Evolutionary conservation across 2,329 filamentous ascomycete species (phyloP).

Genomic region (Aspergillus tubingensis): DNA sequence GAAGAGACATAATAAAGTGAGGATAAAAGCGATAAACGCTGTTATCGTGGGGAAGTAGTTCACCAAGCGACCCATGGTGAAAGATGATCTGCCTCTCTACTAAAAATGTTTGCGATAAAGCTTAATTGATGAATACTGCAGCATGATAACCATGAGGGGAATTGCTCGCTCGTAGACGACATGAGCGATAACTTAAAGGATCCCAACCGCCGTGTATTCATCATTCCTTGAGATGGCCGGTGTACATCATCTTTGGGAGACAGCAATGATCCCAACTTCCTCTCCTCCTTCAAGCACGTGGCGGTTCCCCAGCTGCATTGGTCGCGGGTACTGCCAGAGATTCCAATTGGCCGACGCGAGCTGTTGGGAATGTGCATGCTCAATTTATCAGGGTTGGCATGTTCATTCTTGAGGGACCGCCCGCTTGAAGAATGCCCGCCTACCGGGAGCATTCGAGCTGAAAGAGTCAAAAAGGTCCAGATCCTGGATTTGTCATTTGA

Average conservation of each 20-base stretch:
- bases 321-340: not conserved
- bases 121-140: not conserved
- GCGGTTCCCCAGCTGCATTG: not conserved
- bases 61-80: slow-evolving; percentile 17
- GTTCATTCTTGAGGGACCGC: not conserved
- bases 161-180: not conserved
- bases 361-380: not conserved
- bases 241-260: not conserved
- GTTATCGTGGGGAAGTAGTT: slow-evolving; percentile 52
- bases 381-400: not conserved
- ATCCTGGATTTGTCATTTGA: not conserved
- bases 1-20: slow-evolving; percentile 63
- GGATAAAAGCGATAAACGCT: slow-evolving; percentile 57
- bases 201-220: not conserved
- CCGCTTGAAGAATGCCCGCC: not conserved
- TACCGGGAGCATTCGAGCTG: not conserved
- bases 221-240: slow-evolving; percentile 7
- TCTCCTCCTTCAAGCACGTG: not conserved
- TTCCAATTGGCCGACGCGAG: not conserved
- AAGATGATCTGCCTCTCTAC: not conserved
- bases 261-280: not conserved
- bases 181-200: not conserved
- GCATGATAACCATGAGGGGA: not conserved
- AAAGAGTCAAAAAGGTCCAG: not conserved
- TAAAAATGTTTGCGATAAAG: not conserved